These are phyloP conservation scores for Friedmanniomyces simplex DNA, from an alignment of 495 filamentous ascomycete species.

Conservation along the genomic window DNA sequence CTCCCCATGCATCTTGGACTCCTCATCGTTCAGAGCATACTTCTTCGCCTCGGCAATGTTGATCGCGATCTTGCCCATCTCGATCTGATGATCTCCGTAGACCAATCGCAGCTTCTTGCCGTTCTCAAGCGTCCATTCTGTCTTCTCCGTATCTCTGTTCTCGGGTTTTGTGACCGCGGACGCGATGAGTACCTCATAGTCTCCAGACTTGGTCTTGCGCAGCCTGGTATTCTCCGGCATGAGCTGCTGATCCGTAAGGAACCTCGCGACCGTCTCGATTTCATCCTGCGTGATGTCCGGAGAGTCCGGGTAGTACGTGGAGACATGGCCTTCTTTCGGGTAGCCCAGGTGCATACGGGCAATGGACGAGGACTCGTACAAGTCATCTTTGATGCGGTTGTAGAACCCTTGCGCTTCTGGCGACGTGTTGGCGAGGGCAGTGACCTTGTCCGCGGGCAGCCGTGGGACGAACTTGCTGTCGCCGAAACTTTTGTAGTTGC, in stretches of 20 bases:
- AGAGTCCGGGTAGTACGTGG: conserved; percentile 80
- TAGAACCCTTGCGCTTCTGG: conserved; percentile 50
- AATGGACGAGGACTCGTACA: conserved; percentile 58
- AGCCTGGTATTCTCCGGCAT: conserved; percentile 83
- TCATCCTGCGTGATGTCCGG: conserved; percentile 76
- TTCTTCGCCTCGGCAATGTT: conserved; percentile 62
- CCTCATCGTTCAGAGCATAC: conserved; percentile 72
- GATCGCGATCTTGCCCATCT: conserved; percentile 69
- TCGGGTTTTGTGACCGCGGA: conserved; percentile 53
- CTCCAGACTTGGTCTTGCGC: conserved; percentile 57
- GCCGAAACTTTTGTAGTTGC: conserved; percentile 95
- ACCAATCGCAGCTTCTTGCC: conserved; percentile 66
- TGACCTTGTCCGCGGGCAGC: conserved; percentile 53
- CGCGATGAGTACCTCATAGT: conserved; percentile 76
- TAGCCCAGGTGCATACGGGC: conserved; percentile 79
- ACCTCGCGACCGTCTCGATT: conserved; percentile 58
- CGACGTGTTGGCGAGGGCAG: conserved; percentile 57
- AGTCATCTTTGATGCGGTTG: conserved; percentile 56
- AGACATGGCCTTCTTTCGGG: conserved; percentile 69
- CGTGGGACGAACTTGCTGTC: conserved; percentile 91
- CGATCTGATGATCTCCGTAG: conserved; percentile 71
- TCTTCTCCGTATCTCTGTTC: conserved; percentile 53
- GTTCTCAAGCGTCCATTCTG: conserved; percentile 54
- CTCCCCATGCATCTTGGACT: conserved; percentile 70
- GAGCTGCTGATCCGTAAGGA: conserved; percentile 62